Percentiles rank a stretch among this genome's conserved stretches.
phyloP scores from a whole-genome alignment of 306 rosid species.

The Malus domestica region DNA sequence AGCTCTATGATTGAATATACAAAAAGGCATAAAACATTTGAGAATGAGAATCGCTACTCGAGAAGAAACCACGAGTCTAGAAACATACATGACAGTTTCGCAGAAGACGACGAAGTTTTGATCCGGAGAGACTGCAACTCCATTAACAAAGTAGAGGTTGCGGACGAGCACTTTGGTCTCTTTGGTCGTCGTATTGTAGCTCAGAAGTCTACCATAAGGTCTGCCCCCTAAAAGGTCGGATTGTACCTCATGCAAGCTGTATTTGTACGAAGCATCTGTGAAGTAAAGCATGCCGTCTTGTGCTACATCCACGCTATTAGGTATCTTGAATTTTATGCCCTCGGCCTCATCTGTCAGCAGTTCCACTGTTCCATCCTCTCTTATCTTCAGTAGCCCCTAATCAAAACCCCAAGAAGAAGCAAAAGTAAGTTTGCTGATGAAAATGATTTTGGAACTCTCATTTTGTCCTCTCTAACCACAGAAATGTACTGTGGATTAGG shows the following conservation, averaged over 20 bases:
- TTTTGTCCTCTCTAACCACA: too few relatives aligned
- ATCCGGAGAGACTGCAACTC: constrained; percentile 55
- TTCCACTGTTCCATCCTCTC: constrained; percentile 35
- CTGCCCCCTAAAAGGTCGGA: constrained; percentile 42
- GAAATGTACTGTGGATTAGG: background rate
- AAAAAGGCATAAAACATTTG: background rate
- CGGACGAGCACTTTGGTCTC: constrained; percentile 38
- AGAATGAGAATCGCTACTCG: background rate
- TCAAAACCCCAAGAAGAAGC: background rate
- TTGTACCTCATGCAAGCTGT: constrained; percentile 11
- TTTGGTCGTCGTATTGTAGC: constrained; percentile 49
- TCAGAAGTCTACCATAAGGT: constrained; percentile 61
- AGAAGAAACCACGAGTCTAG: too few relatives aligned
- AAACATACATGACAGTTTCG: constrained; percentile 43
- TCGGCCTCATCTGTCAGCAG: constrained; percentile 39
- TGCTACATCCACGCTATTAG: constrained; percentile 59
- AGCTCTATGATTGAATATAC: background rate
- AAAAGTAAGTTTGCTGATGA: too few relatives aligned
- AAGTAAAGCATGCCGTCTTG: constrained; percentile 56
- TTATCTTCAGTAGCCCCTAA: constrained; percentile 62
- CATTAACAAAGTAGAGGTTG: constrained; percentile 60
- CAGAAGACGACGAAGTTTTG: constrained; percentile 53
- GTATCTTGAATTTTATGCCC: constrained; percentile 48
- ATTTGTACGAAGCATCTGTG: constrained; percentile 66
- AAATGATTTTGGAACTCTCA: too few relatives aligned